Base-by-base conservation (phyloP, 1,284 basidiomycete genomes). In the Ceratorhiza oryzae-sativae region DNA sequence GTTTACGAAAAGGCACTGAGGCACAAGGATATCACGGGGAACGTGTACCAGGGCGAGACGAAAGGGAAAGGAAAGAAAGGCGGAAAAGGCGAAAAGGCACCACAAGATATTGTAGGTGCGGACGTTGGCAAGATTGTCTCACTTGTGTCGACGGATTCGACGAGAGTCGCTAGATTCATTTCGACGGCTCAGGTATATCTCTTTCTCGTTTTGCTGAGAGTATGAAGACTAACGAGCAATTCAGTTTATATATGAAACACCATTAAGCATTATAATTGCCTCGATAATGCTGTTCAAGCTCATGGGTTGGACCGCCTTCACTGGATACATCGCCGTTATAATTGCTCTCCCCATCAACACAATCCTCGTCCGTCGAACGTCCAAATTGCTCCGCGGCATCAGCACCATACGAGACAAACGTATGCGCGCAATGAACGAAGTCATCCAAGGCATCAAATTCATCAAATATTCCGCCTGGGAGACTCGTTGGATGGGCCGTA, bases 361-460 rank as follows among this genome's bases (percentile, higher is more conserved):
- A 2, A 13, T 71, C 42, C 8, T 73, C 25, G 42, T 73, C 10
- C 83, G 81, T 70, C 85, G 91, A 20, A 46, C 25, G 5, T 13
- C 9, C 8, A 9, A 13, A 10, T 72, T 32, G 61, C 72, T 46
- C 18, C 25, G 55, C 36, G 20, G 23, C 23, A 30, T 53, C 32
- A 82, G 90, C 46, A 84, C 87, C 8, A 88, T 93, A 0, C 84
- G 92, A 9, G 95, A 98, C 78, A 90, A 89, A 77, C 68, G 73
- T 15, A 72, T 73, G 60, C 51, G 58, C 1, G 60, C 49, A 27
- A 72, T 73, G 71, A 73, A 73, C 32, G 67, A 73, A 56, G 70
- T 45, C 0, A 72, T 73, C n/a, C 73, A 72, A n/a, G 34, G 39
- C 1, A 72, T 73, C 49, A 73, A 72, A 51, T 73, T 72, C 51